A percentile compares a stretch with the other conserved stretches of the same genome.
phyloP scores from a whole-genome alignment of 306 rosid species.

The Acacia crassicarpa region DNA sequence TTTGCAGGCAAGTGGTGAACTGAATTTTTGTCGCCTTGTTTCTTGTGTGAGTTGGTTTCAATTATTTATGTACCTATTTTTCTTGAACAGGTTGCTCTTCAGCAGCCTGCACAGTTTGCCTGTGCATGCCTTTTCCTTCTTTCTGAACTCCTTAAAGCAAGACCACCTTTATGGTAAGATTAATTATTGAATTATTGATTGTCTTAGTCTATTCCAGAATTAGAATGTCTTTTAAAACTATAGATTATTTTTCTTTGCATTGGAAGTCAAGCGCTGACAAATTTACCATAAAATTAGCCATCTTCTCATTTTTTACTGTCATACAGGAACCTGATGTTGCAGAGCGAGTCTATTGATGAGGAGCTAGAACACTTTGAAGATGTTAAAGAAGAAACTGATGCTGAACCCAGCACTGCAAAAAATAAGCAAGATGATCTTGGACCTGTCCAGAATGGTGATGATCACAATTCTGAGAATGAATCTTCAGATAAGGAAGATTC shows the following conservation, averaged over 20 bases:
- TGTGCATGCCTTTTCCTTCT: slow-evolving; percentile 94
- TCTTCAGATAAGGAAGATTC: slow-evolving; percentile 54
- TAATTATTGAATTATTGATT: neutral
- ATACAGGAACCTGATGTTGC: slow-evolving; percentile 77
- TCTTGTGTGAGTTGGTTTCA: neutral
- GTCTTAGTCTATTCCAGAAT: neutral
- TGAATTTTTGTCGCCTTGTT: slow-evolving; percentile 3
- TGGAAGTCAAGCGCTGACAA: slow-evolving; percentile 1
- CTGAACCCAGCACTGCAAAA: slow-evolving; percentile 42
- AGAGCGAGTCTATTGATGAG: slow-evolving; percentile 75
- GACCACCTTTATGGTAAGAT: slow-evolving; percentile 83
- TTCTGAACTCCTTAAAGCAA: slow-evolving; percentile 91
- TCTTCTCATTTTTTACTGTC: slow-evolving; percentile 17
- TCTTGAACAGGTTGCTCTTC: slow-evolving; percentile 81
- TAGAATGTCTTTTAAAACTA: neutral
- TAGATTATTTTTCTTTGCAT: neutral
- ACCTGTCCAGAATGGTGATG: slow-evolving; percentile 33
- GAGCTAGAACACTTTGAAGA: slow-evolving; percentile 94
- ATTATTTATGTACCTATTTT: slow-evolving; percentile 1
- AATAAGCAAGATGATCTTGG: slow-evolving; percentile 32
- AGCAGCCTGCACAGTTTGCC: slow-evolving; percentile 94
- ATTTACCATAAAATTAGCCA: neutral
- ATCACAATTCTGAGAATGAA: slow-evolving; percentile 45
- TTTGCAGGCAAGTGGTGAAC: slow-evolving; percentile 60
- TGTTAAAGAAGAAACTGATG: slow-evolving; percentile 63